Base-by-base conservation (phyloP, 2,329 filamentous ascomycete genomes). In the Lecanicillium sp. region DNA sequence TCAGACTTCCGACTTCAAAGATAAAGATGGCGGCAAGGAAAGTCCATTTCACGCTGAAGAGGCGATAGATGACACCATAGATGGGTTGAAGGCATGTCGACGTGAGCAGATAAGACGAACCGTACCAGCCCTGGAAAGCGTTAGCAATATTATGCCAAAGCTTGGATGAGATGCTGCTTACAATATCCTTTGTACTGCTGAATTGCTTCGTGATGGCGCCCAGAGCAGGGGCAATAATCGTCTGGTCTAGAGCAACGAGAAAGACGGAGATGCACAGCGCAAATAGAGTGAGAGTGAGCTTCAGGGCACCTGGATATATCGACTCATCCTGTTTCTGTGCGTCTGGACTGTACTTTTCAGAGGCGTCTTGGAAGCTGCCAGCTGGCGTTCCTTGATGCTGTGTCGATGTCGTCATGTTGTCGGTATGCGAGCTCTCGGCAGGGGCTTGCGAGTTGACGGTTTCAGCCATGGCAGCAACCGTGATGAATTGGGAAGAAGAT, bases 191-290 rank as follows among this genome's bases (percentile, higher is more conserved):
- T 29, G 72, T 65, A 41, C 66, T 71, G 36, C 56, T 50, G 44
- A 69, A 75, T 40, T 73, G 60, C 1, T 61, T 61, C 0, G 73
- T 75, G 53, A 78, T 78, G 56, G 73, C 71, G 17, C 73, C 72
- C 15, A 77, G 66, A 1, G 74, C 74, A 12, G 74, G 74, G 5
- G 72, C 72, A 51, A 76, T 73, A 51, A 75, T 75, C 39, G 73
- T 75, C 61, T 74, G 71, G 52, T 76, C 72, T 10, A 75, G 64
- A 3, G 73, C 72, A 37, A 76, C 71, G 32, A 75, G 66, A 57
- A 76, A 75, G 49, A 75, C 63, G 48, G 69, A 61, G 12, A 75
- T 58, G 50, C 69, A 71, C 47, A 75, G 66, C 3, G 70, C 69
- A 5, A 54, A 39, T 50, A 75, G 66, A 44, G 75, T 69, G 36